Conservation (phyloP, 768 basidiomycete genomes). For the Lactifluus echinatus region DNA sequence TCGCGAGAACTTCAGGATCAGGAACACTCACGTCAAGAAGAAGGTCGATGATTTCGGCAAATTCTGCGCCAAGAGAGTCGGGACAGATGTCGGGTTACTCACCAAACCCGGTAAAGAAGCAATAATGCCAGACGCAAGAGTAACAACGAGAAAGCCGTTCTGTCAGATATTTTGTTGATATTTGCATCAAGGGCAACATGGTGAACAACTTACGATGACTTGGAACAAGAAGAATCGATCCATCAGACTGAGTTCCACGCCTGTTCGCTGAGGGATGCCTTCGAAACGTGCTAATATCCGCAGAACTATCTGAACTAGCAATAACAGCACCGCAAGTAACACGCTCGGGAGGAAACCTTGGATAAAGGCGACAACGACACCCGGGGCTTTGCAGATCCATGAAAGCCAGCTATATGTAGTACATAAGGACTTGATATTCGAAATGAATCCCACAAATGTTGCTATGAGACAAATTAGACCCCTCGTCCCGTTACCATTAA, state of each 20-base stretch:
- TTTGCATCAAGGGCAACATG: neutral
- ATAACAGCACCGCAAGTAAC: conserved; percentile 82
- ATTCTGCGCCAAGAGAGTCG: conserved; percentile 66
- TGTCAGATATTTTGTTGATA: conserved; percentile 24
- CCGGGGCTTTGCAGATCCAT: conserved; percentile 77
- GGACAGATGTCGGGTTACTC: conserved; percentile 60
- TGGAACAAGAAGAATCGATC: conserved; percentile 87
- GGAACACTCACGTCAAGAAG: conserved; percentile 73
- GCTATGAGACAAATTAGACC: conserved; percentile 16
- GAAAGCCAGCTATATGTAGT: conserved; percentile 56
- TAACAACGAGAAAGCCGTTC: conserved; percentile 93
- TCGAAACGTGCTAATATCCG: conserved; percentile 79
- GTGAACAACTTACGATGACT: conserved; percentile 55
- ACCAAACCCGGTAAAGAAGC: conserved; percentile 55
- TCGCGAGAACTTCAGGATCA: neutral
- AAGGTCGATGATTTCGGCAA: conserved; percentile 81
- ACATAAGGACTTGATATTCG: conserved; percentile 71
- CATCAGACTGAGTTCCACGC: conserved; percentile 87
- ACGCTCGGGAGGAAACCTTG: conserved; percentile 86
- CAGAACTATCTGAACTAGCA: conserved; percentile 79
- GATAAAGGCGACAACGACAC: conserved; percentile 69
- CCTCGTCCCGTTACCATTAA: neutral
- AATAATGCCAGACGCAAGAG: conserved; percentile 76
- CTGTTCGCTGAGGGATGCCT: conserved; percentile 82
- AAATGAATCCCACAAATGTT: conserved; percentile 68